Conservation (phyloP, 768 basidiomycete species). For the Strobilomyces dryophilus region DNA sequence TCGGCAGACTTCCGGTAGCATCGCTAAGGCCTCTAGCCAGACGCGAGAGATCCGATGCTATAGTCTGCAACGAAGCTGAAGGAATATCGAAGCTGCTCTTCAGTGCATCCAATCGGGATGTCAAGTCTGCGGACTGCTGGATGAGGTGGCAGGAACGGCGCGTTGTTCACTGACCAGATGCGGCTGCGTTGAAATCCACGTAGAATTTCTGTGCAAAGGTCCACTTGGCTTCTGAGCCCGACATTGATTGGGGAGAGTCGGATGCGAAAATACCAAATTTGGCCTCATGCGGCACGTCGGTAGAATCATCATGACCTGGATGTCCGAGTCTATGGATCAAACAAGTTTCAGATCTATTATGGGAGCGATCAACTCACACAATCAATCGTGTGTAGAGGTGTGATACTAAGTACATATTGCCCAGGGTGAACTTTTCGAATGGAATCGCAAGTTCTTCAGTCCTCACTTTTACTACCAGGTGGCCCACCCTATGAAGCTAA, state of each 20-base stretch:
- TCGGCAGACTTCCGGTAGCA: conserved; percentile 60
- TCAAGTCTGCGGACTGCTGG: conserved; percentile 39
- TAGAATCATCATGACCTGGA: too few species aligned
- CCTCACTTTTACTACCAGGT: too few species aligned
- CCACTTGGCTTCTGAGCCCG: conserved; percentile 22
- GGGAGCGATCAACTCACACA: too few species aligned
- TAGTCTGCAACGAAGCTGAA: conserved; percentile 36
- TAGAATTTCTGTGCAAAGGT: conserved; percentile 29
- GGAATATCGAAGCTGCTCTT: conserved; percentile 29
- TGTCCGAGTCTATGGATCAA: too few species aligned
- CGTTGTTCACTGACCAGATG: conserved; percentile 21
- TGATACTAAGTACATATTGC: too few species aligned
- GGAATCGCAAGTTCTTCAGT: too few species aligned
- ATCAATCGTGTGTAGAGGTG: too few species aligned
- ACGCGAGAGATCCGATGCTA: conserved; percentile 51
- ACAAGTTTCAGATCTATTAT: too few species aligned
- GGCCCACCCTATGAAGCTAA: too few species aligned
- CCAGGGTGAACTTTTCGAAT: too few species aligned
- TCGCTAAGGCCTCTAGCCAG: conserved; percentile 60
- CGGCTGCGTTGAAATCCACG: conserved; percentile 19
- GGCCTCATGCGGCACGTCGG: too few species aligned
- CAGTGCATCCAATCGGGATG: conserved; percentile 41
- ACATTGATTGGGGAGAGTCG: conserved; percentile 8
- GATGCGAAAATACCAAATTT: too few species aligned
- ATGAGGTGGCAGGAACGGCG: conserved; percentile 12